Percentiles rank a stretch among this genome's conserved stretches.
Conservation (phyloP, 2,329 filamentous ascomycete genomes). For the Diaporthe nobilis region DNA sequence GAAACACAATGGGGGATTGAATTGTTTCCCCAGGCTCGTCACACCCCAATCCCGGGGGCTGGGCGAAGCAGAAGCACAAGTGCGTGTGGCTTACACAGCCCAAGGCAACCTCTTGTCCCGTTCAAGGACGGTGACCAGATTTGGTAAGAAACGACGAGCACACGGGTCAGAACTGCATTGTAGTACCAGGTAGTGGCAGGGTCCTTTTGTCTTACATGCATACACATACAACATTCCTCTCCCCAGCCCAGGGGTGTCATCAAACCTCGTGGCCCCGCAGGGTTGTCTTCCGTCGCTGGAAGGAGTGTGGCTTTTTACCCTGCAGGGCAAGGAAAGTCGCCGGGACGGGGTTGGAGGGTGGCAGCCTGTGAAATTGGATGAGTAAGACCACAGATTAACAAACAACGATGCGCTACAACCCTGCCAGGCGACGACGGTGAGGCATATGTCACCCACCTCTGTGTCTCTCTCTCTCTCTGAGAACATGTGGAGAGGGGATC, state of each 20-base stretch:
- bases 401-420: neutral
- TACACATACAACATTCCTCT: neutral
- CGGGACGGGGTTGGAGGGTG: neutral
- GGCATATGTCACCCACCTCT: neutral
- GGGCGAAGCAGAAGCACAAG: constrained; percentile 11
- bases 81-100: constrained; percentile 19
- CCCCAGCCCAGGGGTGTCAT: neutral
- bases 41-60: neutral
- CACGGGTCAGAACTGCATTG: neutral
- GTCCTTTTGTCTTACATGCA: constrained; percentile 11
- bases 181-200: neutral
- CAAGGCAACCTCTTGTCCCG: constrained; percentile 7
- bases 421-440: constrained; percentile 14
- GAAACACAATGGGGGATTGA: neutral
- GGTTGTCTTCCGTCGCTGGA: neutral
- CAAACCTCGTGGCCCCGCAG: constrained; percentile 22
- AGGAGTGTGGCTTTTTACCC: constrained; percentile 10
- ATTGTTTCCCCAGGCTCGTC: neutral
- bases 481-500: constrained; percentile 9
- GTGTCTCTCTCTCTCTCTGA: neutral
- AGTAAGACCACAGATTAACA: constrained; percentile 28
- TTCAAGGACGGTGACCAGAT: constrained; percentile 12
- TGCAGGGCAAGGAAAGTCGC: neutral
- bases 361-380: constrained; percentile 5
- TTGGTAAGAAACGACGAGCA: constrained; percentile 16